Evolutionary conservation across 176 grass and related monocot species (phyloP).

Genomic region (Musa schizocarpa): DNA sequence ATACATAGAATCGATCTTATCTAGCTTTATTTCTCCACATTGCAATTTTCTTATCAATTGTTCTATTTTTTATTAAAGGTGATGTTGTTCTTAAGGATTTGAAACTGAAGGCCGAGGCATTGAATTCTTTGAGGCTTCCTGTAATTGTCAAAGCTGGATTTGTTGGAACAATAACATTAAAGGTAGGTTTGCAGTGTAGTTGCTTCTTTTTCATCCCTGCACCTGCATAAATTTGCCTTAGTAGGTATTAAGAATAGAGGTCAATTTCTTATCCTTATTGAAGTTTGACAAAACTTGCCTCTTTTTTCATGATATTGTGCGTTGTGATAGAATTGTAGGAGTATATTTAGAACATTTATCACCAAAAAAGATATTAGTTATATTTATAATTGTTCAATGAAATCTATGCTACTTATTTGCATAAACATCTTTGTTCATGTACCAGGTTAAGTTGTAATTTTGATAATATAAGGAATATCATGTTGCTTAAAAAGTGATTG

Average conservation of each 20-base stretch:
- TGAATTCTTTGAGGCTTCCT: constrained; percentile 89
- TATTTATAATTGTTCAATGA: too few species aligned
- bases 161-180: constrained; percentile 96
- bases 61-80: constrained; percentile 39
- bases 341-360: too few species aligned
- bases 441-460: too few species aligned
- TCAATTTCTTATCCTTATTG: background rate
- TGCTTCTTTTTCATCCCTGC: background rate
- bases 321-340: background rate
- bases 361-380: too few species aligned
- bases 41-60: constrained; percentile 23
- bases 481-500: too few species aligned
- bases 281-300: background rate
- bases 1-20: background rate
- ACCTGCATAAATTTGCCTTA: background rate
- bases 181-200: constrained; percentile 28
- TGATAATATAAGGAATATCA: too few species aligned
- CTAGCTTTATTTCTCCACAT: constrained; percentile 6
- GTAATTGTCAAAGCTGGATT: constrained; percentile 98
- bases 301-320: background rate
- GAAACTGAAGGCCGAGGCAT: constrained; percentile 91
- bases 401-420: too few species aligned
- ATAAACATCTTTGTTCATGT: too few species aligned
- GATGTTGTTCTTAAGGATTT: constrained; percentile 97
- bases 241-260: background rate